These are phyloP conservation scores for Hypoxylon sp. DNA, from an alignment of 2,329 filamentous ascomycete species.

Conservation along the genomic window DNA sequence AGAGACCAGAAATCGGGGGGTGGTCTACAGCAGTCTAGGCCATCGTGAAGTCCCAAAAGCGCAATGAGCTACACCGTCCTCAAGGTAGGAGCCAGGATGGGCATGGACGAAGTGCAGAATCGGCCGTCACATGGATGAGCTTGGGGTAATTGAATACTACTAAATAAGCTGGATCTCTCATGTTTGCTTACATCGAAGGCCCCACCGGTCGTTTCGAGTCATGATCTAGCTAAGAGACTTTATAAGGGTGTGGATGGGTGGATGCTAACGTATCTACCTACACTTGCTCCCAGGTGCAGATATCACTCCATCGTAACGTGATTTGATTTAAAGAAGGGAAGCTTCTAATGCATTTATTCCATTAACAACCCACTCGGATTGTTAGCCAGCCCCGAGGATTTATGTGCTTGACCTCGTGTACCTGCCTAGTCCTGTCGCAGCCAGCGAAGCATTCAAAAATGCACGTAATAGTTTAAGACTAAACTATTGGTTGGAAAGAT, in stretches of 20 bases:
- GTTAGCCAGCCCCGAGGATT: neutral
- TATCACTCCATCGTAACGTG: constrained; percentile 7
- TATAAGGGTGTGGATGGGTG: constrained; percentile 9
- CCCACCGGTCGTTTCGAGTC: no score
- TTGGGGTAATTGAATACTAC: no score
- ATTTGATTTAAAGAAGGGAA: constrained; percentile 1
- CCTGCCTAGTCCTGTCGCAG: neutral
- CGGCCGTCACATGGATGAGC: constrained; percentile 11
- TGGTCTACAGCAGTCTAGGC: constrained; percentile 11
- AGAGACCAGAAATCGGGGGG: constrained; percentile 3
- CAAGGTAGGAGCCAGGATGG: constrained; percentile 16
- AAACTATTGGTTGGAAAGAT: no score
- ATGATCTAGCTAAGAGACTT: no score
- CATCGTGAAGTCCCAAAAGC: neutral
- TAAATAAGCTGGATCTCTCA: neutral
- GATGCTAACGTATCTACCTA: constrained; percentile 8
- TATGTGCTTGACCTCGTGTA: neutral
- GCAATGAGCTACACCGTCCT: constrained; percentile 18
- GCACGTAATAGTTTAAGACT: no score
- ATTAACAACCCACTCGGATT: neutral
- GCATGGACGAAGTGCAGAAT: constrained; percentile 1
- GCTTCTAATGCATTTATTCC: constrained; percentile 4
- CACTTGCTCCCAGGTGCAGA: neutral
- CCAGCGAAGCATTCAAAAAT: neutral
- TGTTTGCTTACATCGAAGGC: constrained; percentile 10